These are phyloP conservation scores for Diaporthe caulivora DNA, from an alignment of 2,329 filamentous ascomycete genomes.

Conservation along the genomic window DNA sequence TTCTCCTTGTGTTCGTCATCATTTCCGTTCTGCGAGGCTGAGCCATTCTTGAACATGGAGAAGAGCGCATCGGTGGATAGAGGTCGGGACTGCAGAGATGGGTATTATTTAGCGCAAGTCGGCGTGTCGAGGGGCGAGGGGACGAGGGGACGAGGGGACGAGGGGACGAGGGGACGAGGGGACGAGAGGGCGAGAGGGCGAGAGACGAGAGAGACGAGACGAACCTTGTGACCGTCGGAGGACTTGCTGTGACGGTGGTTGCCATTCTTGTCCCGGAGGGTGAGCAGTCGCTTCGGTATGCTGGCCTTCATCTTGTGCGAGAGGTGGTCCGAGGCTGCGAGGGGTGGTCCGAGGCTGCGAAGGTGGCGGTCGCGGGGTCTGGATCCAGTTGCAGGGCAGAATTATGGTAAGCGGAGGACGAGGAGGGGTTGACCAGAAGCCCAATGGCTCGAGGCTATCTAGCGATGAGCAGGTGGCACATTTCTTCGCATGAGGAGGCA, in stretches of 20 bases:
- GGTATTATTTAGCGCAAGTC: slow-evolving; percentile 41
- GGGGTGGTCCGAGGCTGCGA: not conserved
- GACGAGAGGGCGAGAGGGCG: not conserved
- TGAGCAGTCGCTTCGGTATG: slow-evolving; percentile 75
- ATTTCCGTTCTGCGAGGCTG: slow-evolving; percentile 66
- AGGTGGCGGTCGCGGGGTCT: not conserved
- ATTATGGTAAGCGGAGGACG: slow-evolving; percentile 18
- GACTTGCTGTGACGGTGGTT: slow-evolving; percentile 67
- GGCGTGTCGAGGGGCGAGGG: not conserved
- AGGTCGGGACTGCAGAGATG: slow-evolving; percentile 59
- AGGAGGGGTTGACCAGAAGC: slow-evolving; percentile 39
- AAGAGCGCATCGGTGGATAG: slow-evolving; percentile 70
- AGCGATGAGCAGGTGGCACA: slow-evolving; percentile 35
- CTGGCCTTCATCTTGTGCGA: slow-evolving; percentile 62
- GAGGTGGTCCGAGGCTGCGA: slow-evolving; percentile 14
- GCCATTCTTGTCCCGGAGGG: slow-evolving; percentile 74
- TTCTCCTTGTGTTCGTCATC: slow-evolving; percentile 67
- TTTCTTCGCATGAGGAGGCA: slow-evolving; percentile 32
- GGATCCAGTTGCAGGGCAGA: slow-evolving; percentile 22
- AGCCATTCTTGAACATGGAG: slow-evolving; percentile 73
- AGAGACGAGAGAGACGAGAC: slow-evolving; percentile 39
- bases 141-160: not conserved
- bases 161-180: not conserved
- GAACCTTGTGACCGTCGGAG: slow-evolving; percentile 66
- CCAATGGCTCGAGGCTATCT: slow-evolving; percentile 41